A percentile compares a stretch with the other conserved stretches of the same genome.
Conservation (phyloP, 2,329 filamentous ascomycete species). For the Rhexocercosporidium sp. region DNA sequence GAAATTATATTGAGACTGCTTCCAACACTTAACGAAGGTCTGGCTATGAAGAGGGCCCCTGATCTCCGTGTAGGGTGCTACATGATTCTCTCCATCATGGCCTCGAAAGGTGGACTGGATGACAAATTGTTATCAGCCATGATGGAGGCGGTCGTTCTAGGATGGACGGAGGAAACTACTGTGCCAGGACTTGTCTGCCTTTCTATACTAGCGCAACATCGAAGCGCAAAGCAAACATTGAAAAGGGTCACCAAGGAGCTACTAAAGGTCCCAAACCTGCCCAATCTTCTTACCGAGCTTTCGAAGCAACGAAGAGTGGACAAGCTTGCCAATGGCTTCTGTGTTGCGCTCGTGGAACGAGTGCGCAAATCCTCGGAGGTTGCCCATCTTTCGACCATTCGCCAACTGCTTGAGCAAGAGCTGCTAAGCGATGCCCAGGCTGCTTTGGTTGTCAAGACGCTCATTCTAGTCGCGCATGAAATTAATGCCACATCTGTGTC, state of each 20-base stretch:
- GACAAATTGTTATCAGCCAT: slow-evolving; percentile 82
- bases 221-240: slow-evolving; percentile 72
- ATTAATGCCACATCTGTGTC: slow-evolving; percentile 60
- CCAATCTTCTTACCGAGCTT: slow-evolving; percentile 64
- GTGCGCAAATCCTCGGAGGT: slow-evolving; percentile 64
- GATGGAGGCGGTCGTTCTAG: slow-evolving; percentile 85
- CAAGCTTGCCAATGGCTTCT: slow-evolving; percentile 74
- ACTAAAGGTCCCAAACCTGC: slow-evolving; percentile 65
- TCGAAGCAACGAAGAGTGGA: slow-evolving; percentile 70
- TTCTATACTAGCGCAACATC: slow-evolving; percentile 80
- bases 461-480: slow-evolving; percentile 65
- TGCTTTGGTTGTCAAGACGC: slow-evolving; percentile 67
- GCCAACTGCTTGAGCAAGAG: slow-evolving; percentile 62
- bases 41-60: slow-evolving; percentile 75
- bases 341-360: slow-evolving; percentile 66
- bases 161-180: slow-evolving; percentile 76
- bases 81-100: slow-evolving; percentile 87
- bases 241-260: slow-evolving; percentile 72
- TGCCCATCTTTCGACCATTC: slow-evolving; percentile 62
- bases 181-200: slow-evolving; percentile 79
- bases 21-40: slow-evolving; percentile 76
- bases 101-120: slow-evolving; percentile 78
- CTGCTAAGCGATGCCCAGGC: slow-evolving; percentile 68
- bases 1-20: slow-evolving; percentile 71
- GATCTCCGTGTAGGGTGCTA: slow-evolving; percentile 87